Evolutionary conservation across 805 yeast genomes (phyloP), one percentile per base, ranked within the genome.

Genomic region (Cyberlindnera mycetangii): DNA sequence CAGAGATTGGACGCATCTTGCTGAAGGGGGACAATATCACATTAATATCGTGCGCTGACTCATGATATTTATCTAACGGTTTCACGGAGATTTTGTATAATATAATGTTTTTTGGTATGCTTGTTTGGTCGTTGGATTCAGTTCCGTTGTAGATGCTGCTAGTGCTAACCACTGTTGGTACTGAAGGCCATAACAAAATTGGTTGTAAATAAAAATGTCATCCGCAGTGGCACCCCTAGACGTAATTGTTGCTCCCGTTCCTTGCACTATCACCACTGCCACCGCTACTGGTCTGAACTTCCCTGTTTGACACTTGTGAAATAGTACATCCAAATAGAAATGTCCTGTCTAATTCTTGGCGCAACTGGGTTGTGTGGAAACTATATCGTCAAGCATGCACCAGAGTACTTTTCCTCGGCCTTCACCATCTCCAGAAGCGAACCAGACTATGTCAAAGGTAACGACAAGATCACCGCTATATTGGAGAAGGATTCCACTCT

Each of bases 1-100:
- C 78, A 21, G 65, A 67, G n/a, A 59, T 88, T 45, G 96, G 96
- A 1, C 71, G 85, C 47, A 78, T 93, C 19, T 62, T 93, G 52
- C 69, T 93, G 45, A 93, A 93, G 65, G 99, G 99, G 4, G 99
- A 93, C 61, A 93, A 89, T 61, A 87, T 93, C 36, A 84, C 96
- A 8, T 67, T 92, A 45, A 84, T 93, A 25, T 65, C 73, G 8
- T 49, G 61, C 41, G 39, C 52, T 15, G 36, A 32, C 12, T 32
- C 36, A 32, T 32, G 24, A 19, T 31, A 19, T 61, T 10, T 19
- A n/a, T 34, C 28, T 17, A 28, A 9, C 22, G 28, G 28, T 20
- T 21, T 17, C 17, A 27, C 17, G 14, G 11, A n/a, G n/a, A 24
- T 14, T 16, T 17, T 32, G 35, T 32, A 32, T 11, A 32, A 32